Conservation (phyloP, 257 asterid species). For the Przewalskia tangutica region DNA sequence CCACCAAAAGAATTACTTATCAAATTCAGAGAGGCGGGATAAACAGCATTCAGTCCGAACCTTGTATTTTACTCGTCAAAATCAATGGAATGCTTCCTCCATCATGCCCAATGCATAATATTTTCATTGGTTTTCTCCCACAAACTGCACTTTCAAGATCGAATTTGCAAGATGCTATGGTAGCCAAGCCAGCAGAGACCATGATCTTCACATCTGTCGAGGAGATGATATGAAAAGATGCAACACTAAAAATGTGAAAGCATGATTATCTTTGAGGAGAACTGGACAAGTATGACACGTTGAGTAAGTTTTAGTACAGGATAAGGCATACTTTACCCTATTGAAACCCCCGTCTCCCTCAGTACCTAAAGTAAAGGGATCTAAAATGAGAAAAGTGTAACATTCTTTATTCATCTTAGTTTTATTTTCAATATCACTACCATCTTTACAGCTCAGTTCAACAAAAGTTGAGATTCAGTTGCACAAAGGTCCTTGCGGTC, state of each 20-base stretch:
- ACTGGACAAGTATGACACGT: background rate
- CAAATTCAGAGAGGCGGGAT: background rate
- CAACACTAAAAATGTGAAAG: background rate
- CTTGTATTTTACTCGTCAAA: conserved; percentile 63
- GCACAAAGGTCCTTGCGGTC: too few species aligned
- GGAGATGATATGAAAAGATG: background rate
- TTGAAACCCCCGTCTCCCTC: background rate
- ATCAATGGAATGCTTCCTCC: conserved; percentile 92
- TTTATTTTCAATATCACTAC: background rate
- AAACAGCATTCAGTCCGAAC: conserved; percentile 14
- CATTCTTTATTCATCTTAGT: background rate
- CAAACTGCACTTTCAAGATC: conserved; percentile 46
- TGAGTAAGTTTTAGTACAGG: background rate
- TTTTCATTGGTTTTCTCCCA: conserved; percentile 49
- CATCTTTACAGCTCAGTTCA: background rate
- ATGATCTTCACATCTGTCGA: conserved; percentile 82
- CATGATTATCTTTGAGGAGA: background rate
- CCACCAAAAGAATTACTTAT: background rate
- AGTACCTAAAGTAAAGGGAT: background rate
- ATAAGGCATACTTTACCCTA: background rate
- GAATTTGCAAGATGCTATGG: conserved; percentile 40
- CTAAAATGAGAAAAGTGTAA: background rate
- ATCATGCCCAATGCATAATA: conserved; percentile 88
- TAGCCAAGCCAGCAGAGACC: conserved; percentile 67
- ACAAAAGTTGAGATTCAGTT: background rate